phyloP scores from a whole-genome alignment of 2,329 filamentous ascomycete species.

The Epichloe typhina region DNA sequence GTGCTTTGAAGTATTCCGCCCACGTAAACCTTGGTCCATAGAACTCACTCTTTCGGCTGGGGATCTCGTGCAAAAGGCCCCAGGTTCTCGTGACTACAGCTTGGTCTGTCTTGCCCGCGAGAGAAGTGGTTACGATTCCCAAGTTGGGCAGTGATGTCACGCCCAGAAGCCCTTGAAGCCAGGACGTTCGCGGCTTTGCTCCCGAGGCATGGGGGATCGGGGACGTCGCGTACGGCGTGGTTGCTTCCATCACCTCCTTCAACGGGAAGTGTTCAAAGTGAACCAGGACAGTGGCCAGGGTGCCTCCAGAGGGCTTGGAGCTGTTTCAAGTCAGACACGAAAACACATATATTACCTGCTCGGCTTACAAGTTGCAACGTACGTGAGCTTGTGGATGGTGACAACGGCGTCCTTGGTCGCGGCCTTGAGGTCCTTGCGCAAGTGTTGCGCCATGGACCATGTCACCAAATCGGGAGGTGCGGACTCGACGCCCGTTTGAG shows the following conservation, averaged over 20 bases:
- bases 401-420: conserved; percentile 41
- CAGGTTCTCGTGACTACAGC: conserved; percentile 48
- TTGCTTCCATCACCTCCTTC: conserved; percentile 31
- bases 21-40: conserved; percentile 52
- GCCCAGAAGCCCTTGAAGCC: conserved; percentile 36
- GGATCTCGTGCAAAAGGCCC: conserved; percentile 40
- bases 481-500: conserved; percentile 50
- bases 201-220: conserved; percentile 34
- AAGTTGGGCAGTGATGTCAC: conserved; percentile 35
- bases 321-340: conserved; percentile 6
- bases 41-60: conserved; percentile 29
- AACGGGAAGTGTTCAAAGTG: conserved; percentile 40
- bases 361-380: conserved; percentile 6
- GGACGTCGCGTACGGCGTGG: conserved; percentile 42
- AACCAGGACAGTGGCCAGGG: conserved; percentile 52
- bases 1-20: conserved; percentile 37
- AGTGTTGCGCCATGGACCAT: conserved; percentile 36
- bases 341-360: background rate
- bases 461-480: conserved; percentile 46
- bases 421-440: conserved; percentile 36
- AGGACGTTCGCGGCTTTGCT: conserved; percentile 14
- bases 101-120: conserved; percentile 35
- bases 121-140: conserved; percentile 41
- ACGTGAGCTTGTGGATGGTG: conserved; percentile 31
- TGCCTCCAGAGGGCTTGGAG: conserved; percentile 46